These are phyloP conservation scores for Aspergillus sp. DNA, from an alignment of 2,329 filamentous ascomycete species.

Conservation along the genomic window DNA sequence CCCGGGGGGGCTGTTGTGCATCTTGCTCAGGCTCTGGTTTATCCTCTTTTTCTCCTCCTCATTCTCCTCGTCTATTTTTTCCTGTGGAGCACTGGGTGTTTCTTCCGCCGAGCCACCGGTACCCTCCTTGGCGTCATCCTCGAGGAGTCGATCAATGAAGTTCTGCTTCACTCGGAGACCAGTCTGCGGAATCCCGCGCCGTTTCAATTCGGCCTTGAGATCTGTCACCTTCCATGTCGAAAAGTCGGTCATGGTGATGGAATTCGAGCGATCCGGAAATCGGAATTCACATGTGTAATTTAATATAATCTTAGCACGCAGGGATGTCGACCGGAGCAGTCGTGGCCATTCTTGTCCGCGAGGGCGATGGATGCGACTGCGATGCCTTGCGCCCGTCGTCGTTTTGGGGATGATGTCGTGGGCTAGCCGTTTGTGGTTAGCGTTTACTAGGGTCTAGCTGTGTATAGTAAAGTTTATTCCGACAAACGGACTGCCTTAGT, in stretches of 20 bases:
- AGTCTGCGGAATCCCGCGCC: conserved; percentile 61
- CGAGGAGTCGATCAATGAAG: conserved; percentile 59
- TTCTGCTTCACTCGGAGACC: conserved; percentile 65
- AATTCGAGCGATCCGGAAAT: not conserved
- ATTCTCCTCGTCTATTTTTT: conserved; percentile 9
- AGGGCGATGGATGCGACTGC: no score
- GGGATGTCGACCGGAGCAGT: no score
- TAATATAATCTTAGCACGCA: no score
- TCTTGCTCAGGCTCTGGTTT: conserved; percentile 7
- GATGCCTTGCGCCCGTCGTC: no score
- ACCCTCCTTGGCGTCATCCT: conserved; percentile 33
- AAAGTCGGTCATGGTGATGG: conserved; percentile 47
- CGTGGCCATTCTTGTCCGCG: no score
- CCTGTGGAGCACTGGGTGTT: conserved; percentile 10
- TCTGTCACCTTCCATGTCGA: conserved; percentile 66
- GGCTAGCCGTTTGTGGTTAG: conserved; percentile 5
- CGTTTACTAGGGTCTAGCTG: no score
- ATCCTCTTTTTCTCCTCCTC: conserved; percentile 7
- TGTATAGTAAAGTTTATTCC: no score
- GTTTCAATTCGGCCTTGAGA: conserved; percentile 69
- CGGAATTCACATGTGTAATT: not conserved
- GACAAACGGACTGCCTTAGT: no score
- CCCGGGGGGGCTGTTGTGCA: conserved; percentile 6
- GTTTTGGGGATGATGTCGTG: conserved; percentile 10
- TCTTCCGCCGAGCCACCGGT: conserved; percentile 23